Percentiles rank a stretch among this genome's conserved stretches.
Evolutionary conservation across 2,329 filamentous ascomycete species (phyloP).

Genomic region (Exophiala oligosperma): DNA sequence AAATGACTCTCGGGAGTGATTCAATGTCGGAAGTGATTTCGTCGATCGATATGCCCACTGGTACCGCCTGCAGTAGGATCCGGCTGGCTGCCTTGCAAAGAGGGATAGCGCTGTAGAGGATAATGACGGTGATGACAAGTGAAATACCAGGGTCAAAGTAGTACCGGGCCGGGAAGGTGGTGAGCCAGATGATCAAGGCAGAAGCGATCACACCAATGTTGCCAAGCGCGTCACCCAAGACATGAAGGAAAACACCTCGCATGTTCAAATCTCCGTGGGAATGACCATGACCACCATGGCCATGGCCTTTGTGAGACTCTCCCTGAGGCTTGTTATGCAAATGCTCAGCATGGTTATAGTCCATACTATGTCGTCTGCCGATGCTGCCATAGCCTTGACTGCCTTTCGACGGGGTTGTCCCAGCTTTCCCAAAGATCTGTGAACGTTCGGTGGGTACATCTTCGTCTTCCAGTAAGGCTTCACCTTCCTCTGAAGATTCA

Average conservation of each 20-base stretch:
- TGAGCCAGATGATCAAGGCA: conserved; percentile 88
- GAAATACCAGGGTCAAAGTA: conserved; percentile 93
- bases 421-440: conserved; percentile 21
- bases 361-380: conserved; percentile 30
- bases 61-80: conserved; percentile 91
- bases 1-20: conserved; percentile 77
- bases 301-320: conserved; percentile 37
- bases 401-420: conserved; percentile 29
- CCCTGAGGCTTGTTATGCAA: conserved; percentile 77
- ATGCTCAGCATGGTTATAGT: conserved; percentile 65
- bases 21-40: conserved; percentile 93
- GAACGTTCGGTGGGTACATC: conserved; percentile 34
- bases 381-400: conserved; percentile 28
- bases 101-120: conserved; percentile 54
- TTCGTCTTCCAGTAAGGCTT: conserved; percentile 33
- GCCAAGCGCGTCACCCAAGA: conserved; percentile 51
- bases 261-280: conserved; percentile 91
- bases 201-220: conserved; percentile 56
- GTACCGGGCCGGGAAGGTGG: conserved; percentile 74
- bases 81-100: conserved; percentile 59
- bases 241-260: conserved; percentile 70
- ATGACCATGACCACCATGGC: conserved; percentile 68
- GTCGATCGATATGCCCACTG: conserved; percentile 80
- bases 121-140: conserved; percentile 83
- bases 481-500: conserved; percentile 51